Evolutionary conservation across 352 stramenopile genomes (phyloP).

Genomic region (Phytophthora citricola): DNA sequence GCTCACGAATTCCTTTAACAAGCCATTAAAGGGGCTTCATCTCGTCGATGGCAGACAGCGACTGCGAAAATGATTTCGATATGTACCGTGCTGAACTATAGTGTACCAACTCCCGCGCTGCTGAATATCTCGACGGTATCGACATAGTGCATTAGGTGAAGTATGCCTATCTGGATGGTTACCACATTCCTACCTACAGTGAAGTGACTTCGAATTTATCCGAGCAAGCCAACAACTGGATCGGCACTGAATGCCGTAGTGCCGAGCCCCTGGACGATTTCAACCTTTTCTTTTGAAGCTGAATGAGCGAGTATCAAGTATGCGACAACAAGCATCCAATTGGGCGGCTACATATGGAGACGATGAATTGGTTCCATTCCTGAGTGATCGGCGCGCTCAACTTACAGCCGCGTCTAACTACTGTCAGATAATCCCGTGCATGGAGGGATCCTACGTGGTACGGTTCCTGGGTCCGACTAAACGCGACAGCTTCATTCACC

Average conservation of each 20-base stretch:
- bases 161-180: background rate
- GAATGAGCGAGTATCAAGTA: background rate
- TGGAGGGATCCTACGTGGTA: constrained; percentile 5
- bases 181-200: constrained; percentile 4
- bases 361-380: constrained; percentile 2
- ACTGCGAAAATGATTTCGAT: constrained; percentile 16
- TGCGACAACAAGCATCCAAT: background rate
- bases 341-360: background rate
- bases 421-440: background rate
- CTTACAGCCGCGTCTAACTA: background rate
- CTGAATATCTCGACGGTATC: constrained; percentile 1
- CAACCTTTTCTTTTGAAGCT: constrained; percentile 10
- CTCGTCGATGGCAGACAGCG: constrained; percentile 1
- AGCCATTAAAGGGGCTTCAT: background rate
- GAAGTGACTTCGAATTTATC: constrained; percentile 5
- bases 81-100: constrained; percentile 1
- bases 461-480: background rate
- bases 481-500: constrained; percentile 2
- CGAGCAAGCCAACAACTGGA: constrained; percentile 13
- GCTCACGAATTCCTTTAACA: background rate
- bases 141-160: constrained; percentile 1
- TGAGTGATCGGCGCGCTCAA: background rate
- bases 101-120: background rate
- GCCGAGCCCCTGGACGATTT: constrained; percentile 4
- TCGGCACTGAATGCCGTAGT: constrained; percentile 9